Evolutionary conservation across 148 eudicot species (phyloP).

Genomic region (Rhododendron griersonianum): DNA sequence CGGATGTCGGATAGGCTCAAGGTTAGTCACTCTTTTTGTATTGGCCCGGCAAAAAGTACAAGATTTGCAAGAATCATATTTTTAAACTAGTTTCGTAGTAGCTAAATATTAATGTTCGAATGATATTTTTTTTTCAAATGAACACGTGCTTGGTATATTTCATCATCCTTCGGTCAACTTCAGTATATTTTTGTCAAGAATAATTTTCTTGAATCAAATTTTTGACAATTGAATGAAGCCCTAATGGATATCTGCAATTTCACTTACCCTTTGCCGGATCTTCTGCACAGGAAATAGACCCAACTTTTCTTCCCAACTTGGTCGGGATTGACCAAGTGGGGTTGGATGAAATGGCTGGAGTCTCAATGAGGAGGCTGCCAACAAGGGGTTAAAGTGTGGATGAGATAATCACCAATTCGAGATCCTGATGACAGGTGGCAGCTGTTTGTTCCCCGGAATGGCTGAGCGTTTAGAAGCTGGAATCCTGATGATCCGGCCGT

Average conservation of each 20-base stretch:
- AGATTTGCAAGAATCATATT: background rate
- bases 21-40: conserved; percentile 35
- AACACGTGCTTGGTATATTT: background rate
- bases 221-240: background rate
- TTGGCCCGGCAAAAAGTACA: background rate
- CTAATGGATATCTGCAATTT: background rate
- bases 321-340: conserved; percentile 91
- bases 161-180: background rate
- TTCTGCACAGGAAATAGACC: conserved; percentile 71
- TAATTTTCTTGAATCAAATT: background rate
- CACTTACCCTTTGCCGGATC: background rate
- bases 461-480: conserved; percentile 82
- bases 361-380: conserved; percentile 58
- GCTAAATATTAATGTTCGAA: background rate
- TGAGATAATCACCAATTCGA: conserved; percentile 66
- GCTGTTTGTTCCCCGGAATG: conserved; percentile 73
- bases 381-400: conserved; percentile 42
- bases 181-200: background rate
- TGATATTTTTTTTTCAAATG: background rate
- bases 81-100: background rate
- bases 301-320: conserved; percentile 64
- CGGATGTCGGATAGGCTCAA: conserved; percentile 76
- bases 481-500: conserved; percentile 77
- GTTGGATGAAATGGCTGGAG: conserved; percentile 88
- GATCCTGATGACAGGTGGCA: conserved; percentile 79